Percentiles rank a stretch among this genome's conserved stretches.
phyloP scores from a whole-genome alignment of 1,284 basidiomycete genomes.

The Clitocybe nebularis region DNA sequence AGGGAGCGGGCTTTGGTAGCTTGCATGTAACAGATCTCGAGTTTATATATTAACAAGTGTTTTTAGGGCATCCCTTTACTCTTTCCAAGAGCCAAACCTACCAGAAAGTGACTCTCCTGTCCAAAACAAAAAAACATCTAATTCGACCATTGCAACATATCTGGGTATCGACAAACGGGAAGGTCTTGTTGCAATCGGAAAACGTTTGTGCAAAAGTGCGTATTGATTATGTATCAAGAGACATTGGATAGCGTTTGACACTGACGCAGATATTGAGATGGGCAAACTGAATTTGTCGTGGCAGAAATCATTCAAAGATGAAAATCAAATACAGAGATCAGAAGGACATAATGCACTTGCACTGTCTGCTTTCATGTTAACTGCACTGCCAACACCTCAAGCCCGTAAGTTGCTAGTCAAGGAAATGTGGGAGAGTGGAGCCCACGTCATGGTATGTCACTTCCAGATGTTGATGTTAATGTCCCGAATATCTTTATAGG shows the following conservation, averaged over 20 bases:
- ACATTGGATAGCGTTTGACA: neutral
- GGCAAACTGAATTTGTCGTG: conserved; percentile 44
- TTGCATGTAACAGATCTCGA: conserved; percentile 1
- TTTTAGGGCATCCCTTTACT: conserved; percentile 58
- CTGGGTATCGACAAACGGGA: conserved; percentile 69
- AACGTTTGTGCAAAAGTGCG: conserved; percentile 56
- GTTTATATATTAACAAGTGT: conserved; percentile 13
- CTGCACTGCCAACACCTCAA: conserved; percentile 60
- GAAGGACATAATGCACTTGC: conserved; percentile 59
- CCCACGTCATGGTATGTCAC: conserved; percentile 62
- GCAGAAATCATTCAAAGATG: conserved; percentile 53
- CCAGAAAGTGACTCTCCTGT: conserved; percentile 20
- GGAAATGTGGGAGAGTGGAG: conserved; percentile 89
- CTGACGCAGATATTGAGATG: conserved; percentile 44
- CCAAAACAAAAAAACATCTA: conserved; percentile 35
- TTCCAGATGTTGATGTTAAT: no score
- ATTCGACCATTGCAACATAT: conserved; percentile 56
- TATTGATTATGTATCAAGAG: conserved; percentile 1
- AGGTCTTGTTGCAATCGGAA: conserved; percentile 62
- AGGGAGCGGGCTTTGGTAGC: conserved; percentile 73
- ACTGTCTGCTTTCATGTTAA: conserved; percentile 83
- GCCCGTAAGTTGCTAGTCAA: conserved; percentile 69
- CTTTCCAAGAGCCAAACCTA: conserved; percentile 46
- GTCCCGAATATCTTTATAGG: no score
- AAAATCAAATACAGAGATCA: conserved; percentile 32